These are phyloP conservation scores for Aspergillus piperis DNA, from an alignment of 2,329 filamentous ascomycete genomes.

Conservation along the genomic window DNA sequence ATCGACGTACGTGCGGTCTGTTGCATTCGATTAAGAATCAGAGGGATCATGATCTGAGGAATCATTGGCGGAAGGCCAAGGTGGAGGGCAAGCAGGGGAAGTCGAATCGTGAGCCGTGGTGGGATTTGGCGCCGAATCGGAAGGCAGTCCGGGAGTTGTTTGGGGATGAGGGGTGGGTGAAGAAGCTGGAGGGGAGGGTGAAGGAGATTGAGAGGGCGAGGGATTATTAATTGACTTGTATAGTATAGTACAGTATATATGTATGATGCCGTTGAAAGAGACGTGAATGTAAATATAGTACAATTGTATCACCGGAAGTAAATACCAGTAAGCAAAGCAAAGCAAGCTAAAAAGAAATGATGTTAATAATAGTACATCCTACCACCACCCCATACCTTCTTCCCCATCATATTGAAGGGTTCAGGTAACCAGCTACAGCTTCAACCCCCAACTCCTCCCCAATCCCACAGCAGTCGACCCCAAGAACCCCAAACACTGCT, in stretches of 20 bases:
- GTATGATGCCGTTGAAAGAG: no score
- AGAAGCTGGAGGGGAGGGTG: constrained; percentile 20
- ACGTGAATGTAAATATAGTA: background rate
- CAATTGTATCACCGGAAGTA: background rate
- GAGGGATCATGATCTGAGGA: constrained; percentile 25
- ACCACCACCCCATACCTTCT: background rate
- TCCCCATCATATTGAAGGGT: background rate
- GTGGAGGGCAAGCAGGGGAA: background rate
- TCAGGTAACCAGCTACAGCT: constrained; percentile 56
- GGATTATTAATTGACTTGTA: background rate
- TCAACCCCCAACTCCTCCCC: constrained; percentile 81
- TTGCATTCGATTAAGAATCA: constrained; percentile 34
- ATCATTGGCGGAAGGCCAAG: constrained; percentile 11
- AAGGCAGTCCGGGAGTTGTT: constrained; percentile 30
- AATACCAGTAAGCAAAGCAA: background rate
- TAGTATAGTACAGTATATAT: no score
- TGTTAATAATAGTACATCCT: constrained; percentile 7
- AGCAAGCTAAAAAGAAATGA: background rate
- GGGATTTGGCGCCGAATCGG: constrained; percentile 35
- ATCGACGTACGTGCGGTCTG: constrained; percentile 35
- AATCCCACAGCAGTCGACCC: constrained; percentile 76
- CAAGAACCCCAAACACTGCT: constrained; percentile 81
- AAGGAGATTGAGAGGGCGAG: constrained; percentile 4
- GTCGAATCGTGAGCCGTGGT: constrained; percentile 27
- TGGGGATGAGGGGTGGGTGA: constrained; percentile 31